These are phyloP conservation scores for Solanum sparsipilum DNA, from an alignment of 257 asterid species.

Conservation along the genomic window DNA sequence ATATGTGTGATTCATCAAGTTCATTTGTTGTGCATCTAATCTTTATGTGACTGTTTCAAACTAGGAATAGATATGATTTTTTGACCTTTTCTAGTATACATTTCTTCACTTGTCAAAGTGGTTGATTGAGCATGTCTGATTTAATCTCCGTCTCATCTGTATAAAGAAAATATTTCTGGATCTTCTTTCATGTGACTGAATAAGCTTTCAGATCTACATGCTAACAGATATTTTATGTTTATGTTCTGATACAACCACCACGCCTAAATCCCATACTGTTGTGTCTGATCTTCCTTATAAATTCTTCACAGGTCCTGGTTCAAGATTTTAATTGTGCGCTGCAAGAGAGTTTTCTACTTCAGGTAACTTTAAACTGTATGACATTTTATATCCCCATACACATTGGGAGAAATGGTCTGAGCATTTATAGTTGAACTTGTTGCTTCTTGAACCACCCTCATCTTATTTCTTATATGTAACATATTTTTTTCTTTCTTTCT, in stretches of 20 bases:
- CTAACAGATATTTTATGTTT: background rate
- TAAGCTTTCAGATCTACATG: background rate
- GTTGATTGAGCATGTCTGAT: background rate
- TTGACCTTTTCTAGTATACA: background rate
- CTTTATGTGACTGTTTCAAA: background rate
- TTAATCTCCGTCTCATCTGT: background rate
- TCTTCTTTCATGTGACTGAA: background rate
- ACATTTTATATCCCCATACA: background rate
- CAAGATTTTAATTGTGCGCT: constrained; percentile 96
- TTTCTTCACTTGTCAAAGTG: background rate
- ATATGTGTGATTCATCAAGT: background rate
- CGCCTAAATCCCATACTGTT: background rate
- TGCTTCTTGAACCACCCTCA: background rate
- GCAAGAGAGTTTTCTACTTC: constrained; percentile 94
- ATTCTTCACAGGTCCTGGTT: constrained; percentile 55
- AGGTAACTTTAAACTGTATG: constrained; percentile 38
- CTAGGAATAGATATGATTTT: background rate
- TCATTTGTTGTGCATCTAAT: background rate
- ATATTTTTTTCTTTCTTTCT: background rate
- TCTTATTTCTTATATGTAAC: background rate
- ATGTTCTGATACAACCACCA: background rate
- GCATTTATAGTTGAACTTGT: background rate
- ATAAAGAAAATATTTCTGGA: background rate
- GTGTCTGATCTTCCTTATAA: background rate
- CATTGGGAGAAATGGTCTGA: background rate